phyloP scores from a whole-genome alignment of 176 grass and related monocot species.

The Alloteropsis semialata region DNA sequence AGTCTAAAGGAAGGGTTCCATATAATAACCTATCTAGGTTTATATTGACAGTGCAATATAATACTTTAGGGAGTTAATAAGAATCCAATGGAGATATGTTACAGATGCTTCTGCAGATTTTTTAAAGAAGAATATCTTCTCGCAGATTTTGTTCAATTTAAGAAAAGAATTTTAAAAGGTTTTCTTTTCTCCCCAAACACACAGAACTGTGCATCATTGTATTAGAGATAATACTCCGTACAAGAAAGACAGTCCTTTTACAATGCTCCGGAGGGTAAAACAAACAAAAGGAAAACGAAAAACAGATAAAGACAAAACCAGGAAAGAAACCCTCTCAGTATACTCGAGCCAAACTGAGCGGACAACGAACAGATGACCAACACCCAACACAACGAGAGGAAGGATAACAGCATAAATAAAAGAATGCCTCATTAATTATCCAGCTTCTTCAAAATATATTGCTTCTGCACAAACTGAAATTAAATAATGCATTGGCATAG shows the following conservation, averaged over 20 bases:
- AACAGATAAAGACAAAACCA: neutral
- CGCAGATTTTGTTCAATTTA: slow-evolving; percentile 9
- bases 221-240: neutral
- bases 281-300: neutral
- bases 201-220: too few species aligned
- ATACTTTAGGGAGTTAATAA: neutral
- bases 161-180: too few species aligned
- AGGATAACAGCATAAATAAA: neutral
- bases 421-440: neutral
- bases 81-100: neutral
- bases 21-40: neutral
- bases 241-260: neutral
- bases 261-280: neutral
- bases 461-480: neutral
- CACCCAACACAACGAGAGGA: neutral
- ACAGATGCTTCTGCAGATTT: neutral
- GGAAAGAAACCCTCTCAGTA: neutral
- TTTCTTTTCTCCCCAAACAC: too few species aligned
- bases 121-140: neutral
- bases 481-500: neutral
- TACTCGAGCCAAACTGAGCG: neutral
- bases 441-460: neutral
- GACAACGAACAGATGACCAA: neutral
- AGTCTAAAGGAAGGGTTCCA: neutral
- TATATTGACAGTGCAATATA: neutral